These are phyloP conservation scores for Halophytophthora polymorphica DNA, from an alignment of 352 stramenopile species.

Conservation along the genomic window DNA sequence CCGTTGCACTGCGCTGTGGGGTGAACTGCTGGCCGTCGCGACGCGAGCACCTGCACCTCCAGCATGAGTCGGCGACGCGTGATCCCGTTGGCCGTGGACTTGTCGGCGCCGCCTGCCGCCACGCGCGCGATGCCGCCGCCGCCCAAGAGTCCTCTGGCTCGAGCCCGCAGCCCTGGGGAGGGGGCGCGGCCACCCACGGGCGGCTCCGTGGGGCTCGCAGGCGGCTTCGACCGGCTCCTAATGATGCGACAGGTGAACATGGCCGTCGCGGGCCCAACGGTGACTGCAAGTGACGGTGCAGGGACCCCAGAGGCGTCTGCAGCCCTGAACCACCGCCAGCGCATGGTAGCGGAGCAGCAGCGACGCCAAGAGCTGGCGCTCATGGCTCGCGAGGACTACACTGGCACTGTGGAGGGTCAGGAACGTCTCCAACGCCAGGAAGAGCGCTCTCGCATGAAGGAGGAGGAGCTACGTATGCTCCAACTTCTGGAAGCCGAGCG, in stretches of 20 bases:
- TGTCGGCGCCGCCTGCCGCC: not conserved
- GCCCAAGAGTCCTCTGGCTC: constrained; percentile 47
- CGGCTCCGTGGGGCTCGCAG: constrained; percentile 5
- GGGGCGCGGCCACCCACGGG: constrained; percentile 13
- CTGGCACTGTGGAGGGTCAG: constrained; percentile 42
- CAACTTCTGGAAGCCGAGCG: constrained; percentile 43
- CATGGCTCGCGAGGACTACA: constrained; percentile 68
- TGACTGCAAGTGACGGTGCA: not conserved
- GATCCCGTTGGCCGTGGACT: constrained; percentile 41
- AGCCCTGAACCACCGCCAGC: constrained; percentile 59
- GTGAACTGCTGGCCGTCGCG: not conserved
- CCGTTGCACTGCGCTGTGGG: not conserved
- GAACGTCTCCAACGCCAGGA: constrained; percentile 46
- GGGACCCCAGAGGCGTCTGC: constrained; percentile 40
- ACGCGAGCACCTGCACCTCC: not conserved
- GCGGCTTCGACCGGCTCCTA: constrained; percentile 43
- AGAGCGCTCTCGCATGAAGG: constrained; percentile 48
- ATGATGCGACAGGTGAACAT: constrained; percentile 58
- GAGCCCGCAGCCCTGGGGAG: constrained; percentile 6
- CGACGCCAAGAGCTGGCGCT: constrained; percentile 39
- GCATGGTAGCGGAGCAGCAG: constrained; percentile 46
- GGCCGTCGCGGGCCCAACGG: constrained; percentile 9
- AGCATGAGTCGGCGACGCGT: constrained; percentile 32
- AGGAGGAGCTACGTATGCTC: constrained; percentile 51
- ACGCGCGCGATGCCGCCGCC: constrained; percentile 27